phyloP scores from a whole-genome alignment of 2,329 filamentous ascomycete genomes.

The Trichoderma atrobrunneum region DNA sequence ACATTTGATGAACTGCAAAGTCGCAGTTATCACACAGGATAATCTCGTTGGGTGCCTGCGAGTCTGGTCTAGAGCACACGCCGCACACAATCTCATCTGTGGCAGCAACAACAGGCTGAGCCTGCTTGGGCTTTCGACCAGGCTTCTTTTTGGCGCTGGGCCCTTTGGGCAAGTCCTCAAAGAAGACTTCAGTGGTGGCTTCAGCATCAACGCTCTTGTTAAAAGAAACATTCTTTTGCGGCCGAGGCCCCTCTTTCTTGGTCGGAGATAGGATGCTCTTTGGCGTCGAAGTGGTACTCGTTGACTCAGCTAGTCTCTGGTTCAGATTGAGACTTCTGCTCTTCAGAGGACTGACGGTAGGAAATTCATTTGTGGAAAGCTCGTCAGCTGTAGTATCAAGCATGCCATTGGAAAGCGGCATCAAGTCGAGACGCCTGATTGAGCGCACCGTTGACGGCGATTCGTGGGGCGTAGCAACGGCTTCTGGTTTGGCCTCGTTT shows the following conservation, averaged over 20 bases:
- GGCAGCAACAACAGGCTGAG: slow-evolving; percentile 20
- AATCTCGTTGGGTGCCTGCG: slow-evolving; percentile 58
- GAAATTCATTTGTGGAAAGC: neutral
- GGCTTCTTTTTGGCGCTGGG: slow-evolving; percentile 29
- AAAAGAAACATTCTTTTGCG: slow-evolving; percentile 57
- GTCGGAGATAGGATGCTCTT: slow-evolving; percentile 58
- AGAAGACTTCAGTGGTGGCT: slow-evolving; percentile 37
- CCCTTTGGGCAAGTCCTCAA: slow-evolving; percentile 50
- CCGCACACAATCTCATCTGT: slow-evolving; percentile 51
- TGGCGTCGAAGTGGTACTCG: slow-evolving; percentile 31
- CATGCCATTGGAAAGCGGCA: slow-evolving; percentile 13
- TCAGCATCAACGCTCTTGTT: slow-evolving; percentile 39
- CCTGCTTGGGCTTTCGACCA: slow-evolving; percentile 28
- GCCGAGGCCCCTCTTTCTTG: slow-evolving; percentile 41
- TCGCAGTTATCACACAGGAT: slow-evolving; percentile 64
- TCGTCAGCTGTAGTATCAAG: slow-evolving; percentile 18
- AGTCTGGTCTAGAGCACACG: slow-evolving; percentile 57
- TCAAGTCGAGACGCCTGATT: neutral
- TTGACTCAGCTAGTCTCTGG: slow-evolving; percentile 12
- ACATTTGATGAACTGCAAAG: slow-evolving; percentile 59
- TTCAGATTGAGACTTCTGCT: slow-evolving; percentile 13
- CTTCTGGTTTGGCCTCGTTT: slow-evolving; percentile 18
- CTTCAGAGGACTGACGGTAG: slow-evolving; percentile 12
- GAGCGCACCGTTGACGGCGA: slow-evolving; percentile 21
- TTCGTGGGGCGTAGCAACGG: slow-evolving; percentile 1